A percentile compares a stretch with the other conserved stretches of the same genome.
Conservation (phyloP, 2,329 filamentous ascomycete genomes). For the Hymenoscyphus occultus region DNA sequence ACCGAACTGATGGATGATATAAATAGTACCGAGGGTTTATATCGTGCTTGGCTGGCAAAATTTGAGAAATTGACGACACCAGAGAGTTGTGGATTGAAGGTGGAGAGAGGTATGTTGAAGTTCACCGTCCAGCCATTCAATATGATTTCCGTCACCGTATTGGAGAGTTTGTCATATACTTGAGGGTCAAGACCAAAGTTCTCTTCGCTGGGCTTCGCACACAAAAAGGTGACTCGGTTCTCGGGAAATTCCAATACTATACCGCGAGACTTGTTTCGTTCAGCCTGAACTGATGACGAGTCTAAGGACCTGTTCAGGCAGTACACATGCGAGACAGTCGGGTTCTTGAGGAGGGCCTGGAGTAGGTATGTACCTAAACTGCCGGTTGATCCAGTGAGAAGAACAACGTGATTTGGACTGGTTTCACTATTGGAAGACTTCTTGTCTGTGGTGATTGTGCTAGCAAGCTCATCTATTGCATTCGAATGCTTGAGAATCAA, state of each 20-base stretch:
- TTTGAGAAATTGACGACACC: conserved; percentile 38
- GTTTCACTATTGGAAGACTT: not conserved
- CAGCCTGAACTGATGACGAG: conserved; percentile 9
- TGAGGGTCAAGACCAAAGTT: conserved; percentile 45
- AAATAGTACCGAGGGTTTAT: conserved; percentile 24
- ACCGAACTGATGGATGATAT: conserved; percentile 30
- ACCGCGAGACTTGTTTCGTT: conserved; percentile 40
- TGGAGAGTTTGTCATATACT: conserved; percentile 9
- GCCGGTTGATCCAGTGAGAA: conserved; percentile 50
- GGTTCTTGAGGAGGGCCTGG: conserved; percentile 36
- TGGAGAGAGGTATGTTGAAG: conserved; percentile 35
- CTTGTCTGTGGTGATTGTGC: not conserved
- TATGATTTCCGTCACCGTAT: conserved; percentile 25
- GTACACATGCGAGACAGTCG: conserved; percentile 41
- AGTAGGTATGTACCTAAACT: conserved; percentile 48
- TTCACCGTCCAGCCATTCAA: conserved; percentile 40
- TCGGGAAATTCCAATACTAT: conserved; percentile 34
- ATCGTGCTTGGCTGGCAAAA: not conserved
- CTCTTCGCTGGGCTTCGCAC: conserved; percentile 45
- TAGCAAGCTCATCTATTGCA: not conserved
- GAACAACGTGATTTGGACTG: conserved; percentile 15
- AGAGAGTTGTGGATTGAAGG: conserved; percentile 38
- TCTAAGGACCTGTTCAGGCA: conserved; percentile 44
- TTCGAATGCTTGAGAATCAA: not conserved
- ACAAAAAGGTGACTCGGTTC: conserved; percentile 45